Evolutionary conservation across 495 filamentous ascomycete genomes (phyloP), one percentile per base, ranked within the genome.

Genomic region (Cetradonia linearis): DNA sequence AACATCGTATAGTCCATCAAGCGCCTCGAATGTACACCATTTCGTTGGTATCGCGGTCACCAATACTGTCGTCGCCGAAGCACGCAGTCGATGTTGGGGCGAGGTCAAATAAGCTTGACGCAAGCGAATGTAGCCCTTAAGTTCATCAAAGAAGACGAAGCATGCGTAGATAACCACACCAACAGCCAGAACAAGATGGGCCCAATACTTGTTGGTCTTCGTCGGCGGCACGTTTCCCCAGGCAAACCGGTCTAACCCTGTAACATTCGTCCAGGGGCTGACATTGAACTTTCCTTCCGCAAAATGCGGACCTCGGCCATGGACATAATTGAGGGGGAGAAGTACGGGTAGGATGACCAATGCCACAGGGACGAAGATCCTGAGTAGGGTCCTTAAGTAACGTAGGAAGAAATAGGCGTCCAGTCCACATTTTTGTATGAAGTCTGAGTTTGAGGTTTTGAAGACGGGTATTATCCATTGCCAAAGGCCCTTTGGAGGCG

Each of bases 391-490:
- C 58, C 92, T 88, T 18, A 98, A 78, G 70, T 95, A 98, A 57
- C 94, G 88, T 1, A 98, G 78, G 74, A 97, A 98, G 72, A 98
- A 95, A 76, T 96, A 98, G 66, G 94, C 92, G 72, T 98, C 93
- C 42, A 98, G 80, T 7, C 93, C 93, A 70, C 89, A 95, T 72
- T 95, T 96, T 42, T 88, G 85, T 62, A 96, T 93, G 68, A 96
- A 86, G 63, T 95, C 89, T n/a, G 86, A 78, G 71, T 90, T 86
- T 50, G 81, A 79, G 58, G 89, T 89, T 67, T 78, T 83, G 72
- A 93, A 88, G 37, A 95, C 79, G 30, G 84, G 78, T 28, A 71
- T 71, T 42, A 91, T 70, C 80, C 91, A 86, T 60, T 75, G 77
- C 66, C 83, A 84, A n/a, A 86, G 76, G 23, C 82, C 89, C 55